Evolutionary conservation across 805 yeast species (phyloP), one percentile per base, ranked within the genome.

Genomic region (Metschnikowia matae): DNA sequence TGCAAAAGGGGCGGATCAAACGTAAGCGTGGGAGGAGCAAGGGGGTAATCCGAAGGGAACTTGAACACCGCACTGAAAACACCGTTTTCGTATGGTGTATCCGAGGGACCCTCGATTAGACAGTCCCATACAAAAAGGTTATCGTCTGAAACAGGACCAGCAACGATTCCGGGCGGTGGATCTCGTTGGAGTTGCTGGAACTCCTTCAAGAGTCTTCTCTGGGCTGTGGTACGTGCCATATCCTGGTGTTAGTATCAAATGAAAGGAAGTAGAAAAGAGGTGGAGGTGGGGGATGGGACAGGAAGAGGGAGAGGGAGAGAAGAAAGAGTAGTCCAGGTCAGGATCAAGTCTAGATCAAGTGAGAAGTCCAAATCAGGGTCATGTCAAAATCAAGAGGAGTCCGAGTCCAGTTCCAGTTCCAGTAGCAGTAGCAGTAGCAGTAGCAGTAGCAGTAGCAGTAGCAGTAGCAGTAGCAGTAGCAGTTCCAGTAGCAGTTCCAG

Each of bases 131-230:
- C 73, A 53, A 87, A 85, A 47, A 89, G 70, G 65, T 89, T 79
- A 55, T 82, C 83, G 60, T 88, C 95, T 20, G 80, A 70, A 3
- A 83, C 74, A 0, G 99, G 99, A 1, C 96, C 96, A 0, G 99
- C 99, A 5, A 90, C 81, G 34, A 92, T 88, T 1, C 99, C 99
- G 31, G 95, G 97, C 0, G 97, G 96, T 0, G 96, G 85, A 54
- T 91, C 96, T 56, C 80, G 81, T 15, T 84, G 73, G 23, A 94
- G 79, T 67, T 89, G 96, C 65, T 89, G 92, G 64, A 86, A 85
- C 66, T 94, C 99, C 57, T 89, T 89, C 62, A 90, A 76, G 31
- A 94, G 79, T 53, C 99, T 74, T 58, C 86, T 84, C 55, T 88
- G 95, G 3, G 99, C 98, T 8, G 95, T 88, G 23, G 59, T 51